These are phyloP conservation scores for Stenogyne calaminthoides DNA, from an alignment of 305 asterid species.

Conservation along the genomic window DNA sequence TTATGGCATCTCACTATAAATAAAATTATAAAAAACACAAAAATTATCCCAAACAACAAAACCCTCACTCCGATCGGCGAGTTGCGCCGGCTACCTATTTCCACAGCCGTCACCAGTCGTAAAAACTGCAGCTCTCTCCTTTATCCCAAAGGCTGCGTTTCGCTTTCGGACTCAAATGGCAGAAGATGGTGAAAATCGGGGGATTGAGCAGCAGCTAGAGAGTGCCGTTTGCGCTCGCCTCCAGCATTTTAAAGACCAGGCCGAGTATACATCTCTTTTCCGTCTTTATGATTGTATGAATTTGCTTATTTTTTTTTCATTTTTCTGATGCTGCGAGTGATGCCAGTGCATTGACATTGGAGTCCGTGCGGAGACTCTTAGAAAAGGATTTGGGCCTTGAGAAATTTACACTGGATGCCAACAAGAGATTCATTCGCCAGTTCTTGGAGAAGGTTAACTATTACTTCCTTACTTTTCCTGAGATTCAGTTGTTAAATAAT, in stretches of 20 bases:
- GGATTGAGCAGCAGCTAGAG: constrained; percentile 47
- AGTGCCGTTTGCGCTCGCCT: constrained; percentile 52
- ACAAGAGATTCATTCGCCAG: constrained; percentile 69
- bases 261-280: neutral
- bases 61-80: constrained; percentile 34
- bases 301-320: neutral
- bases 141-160: neutral
- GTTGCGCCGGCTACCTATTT: constrained; percentile 10
- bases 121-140: neutral
- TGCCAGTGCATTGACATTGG: constrained; percentile 73
- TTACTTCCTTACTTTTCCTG: constrained; percentile 8
- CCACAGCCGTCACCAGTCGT: neutral
- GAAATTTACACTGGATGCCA: constrained; percentile 68
- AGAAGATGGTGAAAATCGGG: constrained; percentile 42
- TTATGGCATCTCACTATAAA: neutral
- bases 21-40: neutral
- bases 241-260: constrained; percentile 64
- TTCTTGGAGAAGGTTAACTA: constrained; percentile 61
- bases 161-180: constrained; percentile 34
- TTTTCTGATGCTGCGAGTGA: constrained; percentile 6
- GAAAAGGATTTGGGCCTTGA: constrained; percentile 83
- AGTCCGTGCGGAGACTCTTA: constrained; percentile 68
- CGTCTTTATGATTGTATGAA: neutral
- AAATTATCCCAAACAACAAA: constrained; percentile 24
- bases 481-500: constrained; percentile 1